Evolutionary conservation across 805 yeast species (phyloP).

Genomic region (Candida mattraensis): DNA sequence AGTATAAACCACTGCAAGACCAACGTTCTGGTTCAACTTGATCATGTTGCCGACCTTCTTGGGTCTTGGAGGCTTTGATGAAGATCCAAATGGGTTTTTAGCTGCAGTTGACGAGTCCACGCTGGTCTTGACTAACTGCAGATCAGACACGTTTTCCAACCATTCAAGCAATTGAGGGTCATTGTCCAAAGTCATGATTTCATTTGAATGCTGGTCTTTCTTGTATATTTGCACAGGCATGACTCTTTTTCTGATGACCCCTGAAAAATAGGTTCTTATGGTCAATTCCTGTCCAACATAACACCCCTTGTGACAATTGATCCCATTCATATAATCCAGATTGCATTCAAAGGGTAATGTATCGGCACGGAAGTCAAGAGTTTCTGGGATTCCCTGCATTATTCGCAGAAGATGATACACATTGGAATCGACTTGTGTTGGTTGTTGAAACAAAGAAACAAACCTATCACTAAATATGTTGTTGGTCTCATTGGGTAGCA

Average conservation of each 20-base stretch:
- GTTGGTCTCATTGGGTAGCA: conserved; percentile 32
- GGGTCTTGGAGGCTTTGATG: conserved; percentile 33
- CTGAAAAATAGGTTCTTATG: conserved; percentile 80
- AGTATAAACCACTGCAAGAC: conserved; percentile 59
- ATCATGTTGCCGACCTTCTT: conserved; percentile 63
- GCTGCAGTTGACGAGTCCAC: conserved; percentile 2
- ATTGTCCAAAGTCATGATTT: conserved; percentile 1
- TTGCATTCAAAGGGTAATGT: conserved; percentile 82
- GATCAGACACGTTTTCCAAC: conserved; percentile 10
- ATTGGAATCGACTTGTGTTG: conserved; percentile 11
- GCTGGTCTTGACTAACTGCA: conserved; percentile 18
- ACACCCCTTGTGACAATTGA: conserved; percentile 90
- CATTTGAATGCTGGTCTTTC: conserved; percentile 10
- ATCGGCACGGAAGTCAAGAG: conserved; percentile 47
- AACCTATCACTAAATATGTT: conserved; percentile 12
- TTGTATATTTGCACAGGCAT: conserved; percentile 58
- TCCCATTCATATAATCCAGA: conserved; percentile 76
- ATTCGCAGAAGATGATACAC: conserved; percentile 46
- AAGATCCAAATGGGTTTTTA: conserved; percentile 20
- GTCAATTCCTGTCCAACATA: conserved; percentile 96
- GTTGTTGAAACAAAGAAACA: conserved; percentile 9
- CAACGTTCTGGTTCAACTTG: conserved; percentile 55
- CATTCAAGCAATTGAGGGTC: conserved; percentile 1
- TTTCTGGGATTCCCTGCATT: conserved; percentile 54
- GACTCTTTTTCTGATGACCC: conserved; percentile 78